A percentile compares a stretch with the other conserved stretches of the same genome.
Evolutionary conservation across 148 eudicot genomes (phyloP).

Genomic region (Rhododendron williamsianum): DNA sequence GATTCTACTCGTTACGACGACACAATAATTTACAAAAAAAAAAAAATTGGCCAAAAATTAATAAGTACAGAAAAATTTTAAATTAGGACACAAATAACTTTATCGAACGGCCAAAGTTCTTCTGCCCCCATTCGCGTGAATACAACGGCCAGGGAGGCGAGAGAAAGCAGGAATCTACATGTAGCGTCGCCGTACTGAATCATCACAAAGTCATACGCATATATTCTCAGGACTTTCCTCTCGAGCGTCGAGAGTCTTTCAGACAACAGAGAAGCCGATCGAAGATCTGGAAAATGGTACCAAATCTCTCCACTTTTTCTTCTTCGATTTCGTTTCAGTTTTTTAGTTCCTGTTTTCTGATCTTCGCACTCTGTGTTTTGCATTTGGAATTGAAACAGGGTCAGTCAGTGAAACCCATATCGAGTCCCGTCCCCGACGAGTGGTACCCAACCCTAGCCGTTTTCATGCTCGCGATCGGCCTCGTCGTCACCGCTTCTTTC

Average conservation of each 20-base stretch:
- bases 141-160: not conserved
- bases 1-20: rapidly evolving
- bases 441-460: conserved; percentile 74
- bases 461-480: conserved; percentile 67
- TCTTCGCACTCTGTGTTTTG: not conserved
- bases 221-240: no score
- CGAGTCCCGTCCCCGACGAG: conserved; percentile 67
- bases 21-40: no score
- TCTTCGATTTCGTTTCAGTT: not conserved
- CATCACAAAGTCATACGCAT: not conserved
- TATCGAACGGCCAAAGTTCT: not conserved
- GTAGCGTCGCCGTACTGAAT: not conserved
- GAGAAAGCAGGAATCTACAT: not conserved
- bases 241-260: not conserved
- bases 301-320: not conserved
- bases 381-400: conserved; percentile 28
- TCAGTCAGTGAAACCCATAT: conserved; percentile 55
- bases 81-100: not conserved
- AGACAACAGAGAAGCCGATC: not conserved
- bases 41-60: no score
- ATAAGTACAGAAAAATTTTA: no score
- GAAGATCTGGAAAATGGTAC: conserved; percentile 17
- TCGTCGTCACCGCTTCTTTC: conserved; percentile 75
- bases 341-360: not conserved
- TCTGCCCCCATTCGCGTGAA: no score